Evolutionary conservation across 805 yeast genomes (phyloP), one percentile per base, ranked within the genome.

Genomic region (Huiozyma sinensis): DNA sequence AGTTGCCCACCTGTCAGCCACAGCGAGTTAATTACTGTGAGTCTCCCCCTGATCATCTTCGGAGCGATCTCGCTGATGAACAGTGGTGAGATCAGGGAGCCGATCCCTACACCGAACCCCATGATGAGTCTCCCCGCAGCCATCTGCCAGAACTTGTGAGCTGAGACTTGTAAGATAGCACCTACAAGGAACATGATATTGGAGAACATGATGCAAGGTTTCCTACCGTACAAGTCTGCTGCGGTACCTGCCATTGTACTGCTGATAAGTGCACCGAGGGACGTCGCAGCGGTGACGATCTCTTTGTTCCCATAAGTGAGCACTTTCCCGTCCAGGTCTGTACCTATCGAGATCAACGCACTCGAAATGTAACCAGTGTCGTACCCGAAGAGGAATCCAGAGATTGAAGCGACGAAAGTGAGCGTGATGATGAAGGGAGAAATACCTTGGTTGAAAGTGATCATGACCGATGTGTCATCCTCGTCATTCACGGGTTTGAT

Each of bases 311-410:
- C 94, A 46, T 77, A 74, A 0, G 88, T 69, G 43, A 89, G 70
- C 0, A 61, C 55, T 45, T 72, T 71, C 38, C 71, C 66, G 51
- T 77, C 76, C 49, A 90, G 73, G 59, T 85, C 95, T 5, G 78
- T 75, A 9, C 89, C 88, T 40, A 90, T 79, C 33, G 88, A 78
- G 17, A 89, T 95, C 55, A 90, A 71, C 0, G 97, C 97, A 13
- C 94, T 81, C 4, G 97, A 90, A 36, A 90, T 89, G 65, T 90
- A 90, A 53, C 97, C 97, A 0, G 97, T 90, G 63, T 90, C 98
- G 59, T 90, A 90, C 53, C 98, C 98, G 65, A 90, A 90, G 87
- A 90, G 78, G 65, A 89, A 87, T 1, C 97, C 97, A 0, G 96
- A 88, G 49, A 90, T 81, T 6, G 96, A 88, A 0, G 96, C 78